Percentiles rank a stretch among this genome's conserved stretches.
phyloP scores from a whole-genome alignment of 2,329 filamentous ascomycete species.

The Passalora sequoiae region DNA sequence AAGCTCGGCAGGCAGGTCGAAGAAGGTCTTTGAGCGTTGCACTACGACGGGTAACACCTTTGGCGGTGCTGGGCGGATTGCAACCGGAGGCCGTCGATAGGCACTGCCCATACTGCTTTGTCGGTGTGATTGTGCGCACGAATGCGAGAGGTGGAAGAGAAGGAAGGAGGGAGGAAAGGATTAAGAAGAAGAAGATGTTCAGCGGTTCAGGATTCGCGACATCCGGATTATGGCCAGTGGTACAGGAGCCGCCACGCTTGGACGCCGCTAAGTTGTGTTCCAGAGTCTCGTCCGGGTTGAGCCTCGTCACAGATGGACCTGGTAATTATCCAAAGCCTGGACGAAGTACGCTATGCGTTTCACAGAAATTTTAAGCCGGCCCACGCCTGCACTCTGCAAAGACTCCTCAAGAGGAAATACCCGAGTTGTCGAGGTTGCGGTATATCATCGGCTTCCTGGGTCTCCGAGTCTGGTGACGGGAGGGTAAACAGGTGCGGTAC shows the following conservation, averaged over 20 bases:
- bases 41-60: conserved; percentile 9
- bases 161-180: neutral
- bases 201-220: neutral
- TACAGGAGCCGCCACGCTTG: conserved; percentile 3
- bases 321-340: neutral
- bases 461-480: no score
- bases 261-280: neutral
- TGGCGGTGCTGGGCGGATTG: conserved; percentile 18
- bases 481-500: no score
- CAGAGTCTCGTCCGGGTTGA: conserved; percentile 2
- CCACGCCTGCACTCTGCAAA: no score
- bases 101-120: conserved; percentile 9
- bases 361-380: neutral
- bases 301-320: conserved; percentile 1
- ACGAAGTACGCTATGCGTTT: neutral
- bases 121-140: neutral
- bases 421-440: no score
- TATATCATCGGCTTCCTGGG: no score
- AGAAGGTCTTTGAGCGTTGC: conserved; percentile 22
- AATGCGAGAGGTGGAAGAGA: no score
- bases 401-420: no score
- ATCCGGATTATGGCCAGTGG: conserved; percentile 1
- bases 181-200: conserved; percentile 3
- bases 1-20: conserved; percentile 31
- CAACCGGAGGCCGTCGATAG: conserved; percentile 13